Evolutionary conservation across 2,329 filamentous ascomycete species (phyloP), one percentile per base, ranked within the genome.

Genomic region (Myotisia sp.): DNA sequence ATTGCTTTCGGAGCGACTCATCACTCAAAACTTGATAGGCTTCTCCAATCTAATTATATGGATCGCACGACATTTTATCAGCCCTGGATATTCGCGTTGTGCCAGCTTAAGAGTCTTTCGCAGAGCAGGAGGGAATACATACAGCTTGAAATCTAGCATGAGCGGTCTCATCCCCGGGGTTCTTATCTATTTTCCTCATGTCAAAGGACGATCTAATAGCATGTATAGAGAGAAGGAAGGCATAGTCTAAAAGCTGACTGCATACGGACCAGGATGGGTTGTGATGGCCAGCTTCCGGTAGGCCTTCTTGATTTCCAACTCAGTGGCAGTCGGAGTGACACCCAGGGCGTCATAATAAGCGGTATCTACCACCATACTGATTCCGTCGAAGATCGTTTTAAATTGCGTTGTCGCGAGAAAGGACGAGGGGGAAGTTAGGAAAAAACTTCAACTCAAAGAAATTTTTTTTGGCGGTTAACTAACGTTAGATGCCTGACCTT

Each of bases 281-380:
- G 86, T 74, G 58, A 95, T 94, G 47, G 90, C 90, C 47, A 90
- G 71, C 63, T 87, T 94, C 55, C 86, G 76, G 62, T 94, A 94
- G 18, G 86, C 86, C 65, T 93, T 93, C 61, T 94, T 94, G 62
- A 94, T 94, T 56, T 94, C 85, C 33, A 93, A 71, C 56, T 87
- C 82, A 24, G 82, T 79, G 19, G 86, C 87, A 37, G 79, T 83
- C 45, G 84, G 78, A 62, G 77, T 67, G 50, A 94, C 85, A 52
- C 80, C 82, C 24, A 94, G 68, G 47, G 74, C 75, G 60, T 93
- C 85, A 61, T 92, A 92, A 62, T 92, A 92, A 47, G 74, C 65
- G 38, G 83, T 92, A 59, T 92, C 84, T 50, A 79, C 80, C 49
- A 90, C 84, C 84, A 92, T 92, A 53, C 19, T 41, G 20, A 23